These are phyloP conservation scores for Debaryomyces robertsiae DNA, from an alignment of 1,139 yeast species.

Conservation along the genomic window DNA sequence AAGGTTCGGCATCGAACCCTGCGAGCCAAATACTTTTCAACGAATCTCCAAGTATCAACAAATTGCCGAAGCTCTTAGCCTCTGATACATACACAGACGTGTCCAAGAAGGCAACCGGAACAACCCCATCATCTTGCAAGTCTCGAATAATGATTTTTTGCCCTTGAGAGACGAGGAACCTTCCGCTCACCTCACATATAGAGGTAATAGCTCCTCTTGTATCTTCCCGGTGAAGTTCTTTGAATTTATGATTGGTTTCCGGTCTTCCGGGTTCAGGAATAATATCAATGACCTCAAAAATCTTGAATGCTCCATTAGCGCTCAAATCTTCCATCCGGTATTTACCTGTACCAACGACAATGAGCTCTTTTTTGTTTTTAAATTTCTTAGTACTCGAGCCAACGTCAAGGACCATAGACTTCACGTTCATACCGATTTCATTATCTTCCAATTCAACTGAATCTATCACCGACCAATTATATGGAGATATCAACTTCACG, in stretches of 20 bases:
- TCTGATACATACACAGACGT: slow-evolving; percentile 79
- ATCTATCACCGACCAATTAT: slow-evolving; percentile 78
- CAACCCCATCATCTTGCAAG: slow-evolving; percentile 79
- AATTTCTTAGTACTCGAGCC: slow-evolving; percentile 51
- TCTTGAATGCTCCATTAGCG: slow-evolving; percentile 75
- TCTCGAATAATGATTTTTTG: slow-evolving; percentile 83
- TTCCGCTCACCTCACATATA: slow-evolving; percentile 79
- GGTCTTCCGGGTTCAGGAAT: slow-evolving; percentile 91
- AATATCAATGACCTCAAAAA: slow-evolving; percentile 77
- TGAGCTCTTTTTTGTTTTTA: slow-evolving; percentile 63
- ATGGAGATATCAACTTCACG: slow-evolving; percentile 69
- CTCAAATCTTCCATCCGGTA: slow-evolving; percentile 82
- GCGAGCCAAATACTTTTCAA: slow-evolving; percentile 78
- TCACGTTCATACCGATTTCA: slow-evolving; percentile 64
- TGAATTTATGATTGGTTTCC: slow-evolving; percentile 78
- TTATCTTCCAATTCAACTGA: slow-evolving; percentile 64
- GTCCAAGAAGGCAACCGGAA: slow-evolving; percentile 93
- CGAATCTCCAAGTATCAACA: slow-evolving; percentile 78
- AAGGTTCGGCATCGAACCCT: slow-evolving; percentile 96
- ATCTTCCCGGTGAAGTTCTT: slow-evolving; percentile 72
- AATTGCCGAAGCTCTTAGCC: slow-evolving; percentile 79
- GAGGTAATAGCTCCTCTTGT: slow-evolving; percentile 86
- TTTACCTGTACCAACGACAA: slow-evolving; percentile 78
- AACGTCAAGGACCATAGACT: slow-evolving; percentile 59
- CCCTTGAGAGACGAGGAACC: slow-evolving; percentile 85